Evolutionary conservation across 2,329 filamentous ascomycete genomes (phyloP), one percentile per base, ranked within the genome.

Genomic region (Dothistroma pini): DNA sequence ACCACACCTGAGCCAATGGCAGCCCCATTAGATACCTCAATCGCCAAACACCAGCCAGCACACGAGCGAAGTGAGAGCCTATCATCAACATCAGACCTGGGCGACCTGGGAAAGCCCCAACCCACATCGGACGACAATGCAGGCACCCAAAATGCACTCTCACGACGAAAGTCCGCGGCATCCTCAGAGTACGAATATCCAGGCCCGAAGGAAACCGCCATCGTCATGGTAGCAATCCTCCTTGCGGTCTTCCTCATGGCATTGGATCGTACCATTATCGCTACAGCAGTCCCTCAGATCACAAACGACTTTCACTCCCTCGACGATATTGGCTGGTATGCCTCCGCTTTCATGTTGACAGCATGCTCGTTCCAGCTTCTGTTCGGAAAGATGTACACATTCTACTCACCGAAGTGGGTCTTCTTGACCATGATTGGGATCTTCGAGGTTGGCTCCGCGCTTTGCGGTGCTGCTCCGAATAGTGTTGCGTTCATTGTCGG

Each of bases 391-490:
- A 66, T 76, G 2, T 83, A 78, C 70, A 80, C 76, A 52, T 81
- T 75, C 67, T 78, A 77, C 60, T 67, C 71, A 2, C 68, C 75
- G 9, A 79, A 79, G 66, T 66, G 58, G 10, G 68, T 68, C 29
- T 79, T 76, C 60, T 57, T 78, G 16, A 54, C 66, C 1, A 54
- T 70, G 8, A 74, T 76, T 38, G 65, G 72, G 38, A 58, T 84
- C 47, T 86, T 87, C 63, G 83, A 86, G 67, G 19, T 84, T 5
- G 84, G 84, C 1, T 84, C 82, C 0, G 65, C 82, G 5, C 70
- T 86, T n/a, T 86, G 83, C 65, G 84, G 53, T 14, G 71, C 75
- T 0, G 72, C 76, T 1, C 71, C 70, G 14, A 75, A 70, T 54
- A 74, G 71, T 4, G 69, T 68, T 7, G 72, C 72, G 0, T 67